Evolutionary conservation across 495 filamentous ascomycete genomes (phyloP), one percentile per base, ranked within the genome.

Genomic region (Neurospora intermedia): DNA sequence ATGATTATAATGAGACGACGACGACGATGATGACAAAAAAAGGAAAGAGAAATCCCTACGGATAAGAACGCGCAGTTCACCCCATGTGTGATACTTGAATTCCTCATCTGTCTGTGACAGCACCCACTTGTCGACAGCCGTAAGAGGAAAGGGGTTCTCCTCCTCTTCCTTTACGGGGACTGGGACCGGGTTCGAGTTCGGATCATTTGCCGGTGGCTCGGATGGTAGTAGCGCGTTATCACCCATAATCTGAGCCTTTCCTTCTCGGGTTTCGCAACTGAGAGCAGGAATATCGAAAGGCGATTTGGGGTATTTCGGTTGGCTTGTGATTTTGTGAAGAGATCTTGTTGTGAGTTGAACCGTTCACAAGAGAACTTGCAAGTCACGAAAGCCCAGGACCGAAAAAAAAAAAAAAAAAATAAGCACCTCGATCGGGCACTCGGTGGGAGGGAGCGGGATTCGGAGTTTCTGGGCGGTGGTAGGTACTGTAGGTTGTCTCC

Each of bases 51-150:
- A 70, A 20, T n/a, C 71, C 85, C 76, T 83, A 93, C 92, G 84
- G 77, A 94, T 89, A 69, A 93, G 89, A 48, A 82, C 79, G 72
- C 84, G 85, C 71, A 94, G 80, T n/a, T 91, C 88, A 43, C 89
- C 86, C 91, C 91, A 94, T 73, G 87, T 85, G 76, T 92, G 91
- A 10, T 82, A 82, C 41, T 87, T 79, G 74, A 90, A 94, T 69
- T 93, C 89, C 43, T 91, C 90, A 78, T 93, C 91, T 4, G 87
- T 89, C 75, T 88, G 87, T n/a, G 88, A 84, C 42, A 94, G 84
- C 18, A 92, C 85, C 79, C 86, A 85, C 73, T 82, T 87, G 78
- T 94, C 91, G 66, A 87, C 80, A 2, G 90, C 89, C 0, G 90
- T 92, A 72, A 93, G 83, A 70, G 87, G 84, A 77, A 91, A 92